Evolutionary conservation across 2,329 filamentous ascomycete species (phyloP).

Genomic region (Talaromyces amestolkiae): DNA sequence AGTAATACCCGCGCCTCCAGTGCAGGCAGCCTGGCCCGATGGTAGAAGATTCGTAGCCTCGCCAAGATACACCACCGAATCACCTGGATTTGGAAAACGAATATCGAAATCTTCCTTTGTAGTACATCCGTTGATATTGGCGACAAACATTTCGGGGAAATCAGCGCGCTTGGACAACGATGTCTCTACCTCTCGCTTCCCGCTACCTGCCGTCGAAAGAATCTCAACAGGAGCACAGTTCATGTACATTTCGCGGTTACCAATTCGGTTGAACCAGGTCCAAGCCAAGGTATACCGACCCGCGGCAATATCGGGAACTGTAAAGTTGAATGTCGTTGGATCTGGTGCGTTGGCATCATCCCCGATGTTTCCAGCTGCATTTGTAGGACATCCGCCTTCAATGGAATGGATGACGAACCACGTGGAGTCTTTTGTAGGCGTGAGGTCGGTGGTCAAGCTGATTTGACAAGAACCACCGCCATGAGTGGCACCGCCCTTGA

Average conservation of each 20-base stretch:
- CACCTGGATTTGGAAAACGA: conserved; percentile 67
- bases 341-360: conserved; percentile 47
- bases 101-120: conserved; percentile 58
- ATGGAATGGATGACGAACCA: conserved; percentile 92
- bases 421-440: conserved; percentile 62
- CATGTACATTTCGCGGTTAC: conserved; percentile 97
- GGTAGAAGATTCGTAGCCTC: conserved; percentile 37
- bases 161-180: conserved; percentile 54
- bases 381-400: conserved; percentile 77
- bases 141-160: conserved; percentile 73
- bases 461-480: conserved; percentile 93
- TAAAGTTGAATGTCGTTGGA: conserved; percentile 62
- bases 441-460: conserved; percentile 73
- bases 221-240: conserved; percentile 80
- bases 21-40: conserved; percentile 30
- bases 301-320: conserved; percentile 67
- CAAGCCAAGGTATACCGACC: conserved; percentile 82
- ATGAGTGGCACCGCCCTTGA: conserved; percentile 73
- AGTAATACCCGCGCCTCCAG: conserved; percentile 23
- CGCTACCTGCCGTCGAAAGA: conserved; percentile 33
- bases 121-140: conserved; percentile 65
- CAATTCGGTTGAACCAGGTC: conserved; percentile 92
- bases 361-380: conserved; percentile 57
- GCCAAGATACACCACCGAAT: conserved; percentile 53
- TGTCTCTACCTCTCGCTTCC: conserved; percentile 36